Evolutionary conservation across 2,329 filamentous ascomycete species (phyloP).

Genomic region (Didymella arachidicola): DNA sequence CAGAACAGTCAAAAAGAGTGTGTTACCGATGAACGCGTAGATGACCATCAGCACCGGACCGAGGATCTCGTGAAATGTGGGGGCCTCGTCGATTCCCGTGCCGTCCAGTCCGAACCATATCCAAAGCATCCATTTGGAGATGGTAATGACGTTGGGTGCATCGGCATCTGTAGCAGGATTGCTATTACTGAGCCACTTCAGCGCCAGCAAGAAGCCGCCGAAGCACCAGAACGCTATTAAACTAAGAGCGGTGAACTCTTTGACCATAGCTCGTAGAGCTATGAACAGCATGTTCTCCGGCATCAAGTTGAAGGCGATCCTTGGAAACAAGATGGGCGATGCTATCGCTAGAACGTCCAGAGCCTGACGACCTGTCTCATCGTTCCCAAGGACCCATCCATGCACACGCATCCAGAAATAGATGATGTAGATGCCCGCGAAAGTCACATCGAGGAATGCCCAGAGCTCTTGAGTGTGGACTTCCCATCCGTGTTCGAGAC

Average conservation of each 20-base stretch:
- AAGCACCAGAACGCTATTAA: slow-evolving; percentile 83
- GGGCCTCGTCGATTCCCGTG: slow-evolving; percentile 64
- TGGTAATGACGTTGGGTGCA: slow-evolving; percentile 68
- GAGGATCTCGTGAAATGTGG: slow-evolving; percentile 79
- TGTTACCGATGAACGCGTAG: slow-evolving; percentile 87
- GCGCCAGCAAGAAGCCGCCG: slow-evolving; percentile 78
- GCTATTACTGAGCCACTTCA: slow-evolving; percentile 74
- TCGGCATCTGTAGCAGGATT: slow-evolving; percentile 42
- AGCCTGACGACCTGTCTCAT: slow-evolving; percentile 68
- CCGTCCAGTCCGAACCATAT: slow-evolving; percentile 90
- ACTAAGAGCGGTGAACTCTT: slow-evolving; percentile 81
- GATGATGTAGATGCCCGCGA: slow-evolving; percentile 72
- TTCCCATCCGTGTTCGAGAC: slow-evolving; percentile 77
- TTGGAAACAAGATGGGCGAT: slow-evolving; percentile 78
- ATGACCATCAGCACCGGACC: slow-evolving; percentile 82
- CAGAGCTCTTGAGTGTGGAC: slow-evolving; percentile 89
- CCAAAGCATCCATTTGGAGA: slow-evolving; percentile 91
- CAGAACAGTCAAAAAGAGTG: slow-evolving; percentile 85
- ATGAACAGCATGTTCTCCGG: slow-evolving; percentile 87
- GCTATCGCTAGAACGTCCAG: slow-evolving; percentile 81
- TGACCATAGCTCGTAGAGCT: slow-evolving; percentile 83
- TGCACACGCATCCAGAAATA: slow-evolving; percentile 75
- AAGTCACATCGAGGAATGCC: slow-evolving; percentile 85
- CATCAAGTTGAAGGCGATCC: slow-evolving; percentile 82
- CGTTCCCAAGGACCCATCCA: slow-evolving; percentile 62